Evolutionary conservation across 208 protist genomes (phyloP).

Genomic region (Leishmania arabica): DNA sequence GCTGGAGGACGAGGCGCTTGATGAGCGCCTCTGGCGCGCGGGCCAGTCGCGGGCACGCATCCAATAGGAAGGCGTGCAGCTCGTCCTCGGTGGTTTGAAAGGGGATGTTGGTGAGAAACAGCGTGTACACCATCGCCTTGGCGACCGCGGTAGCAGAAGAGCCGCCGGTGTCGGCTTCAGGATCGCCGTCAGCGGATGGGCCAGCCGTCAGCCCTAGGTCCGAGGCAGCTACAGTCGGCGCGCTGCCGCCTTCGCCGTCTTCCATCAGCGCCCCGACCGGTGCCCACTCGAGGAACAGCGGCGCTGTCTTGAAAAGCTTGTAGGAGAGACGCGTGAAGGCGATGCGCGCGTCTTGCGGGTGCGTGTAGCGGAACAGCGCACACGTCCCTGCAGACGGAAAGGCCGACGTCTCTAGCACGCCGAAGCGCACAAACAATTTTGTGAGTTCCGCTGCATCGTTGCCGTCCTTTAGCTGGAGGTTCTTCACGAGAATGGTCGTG

Average conservation of each 20-base stretch:
- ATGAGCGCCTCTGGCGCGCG: conserved; percentile 94
- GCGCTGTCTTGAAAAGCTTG: conserved; percentile 91
- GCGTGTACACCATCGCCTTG: conserved; percentile 47
- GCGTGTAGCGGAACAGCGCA: conserved; percentile 76
- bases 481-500: conserved; percentile 87
- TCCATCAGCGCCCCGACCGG: conserved; percentile 87
- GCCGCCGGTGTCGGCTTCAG: not conserved
- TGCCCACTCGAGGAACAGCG: conserved; percentile 98
- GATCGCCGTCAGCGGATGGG: not conserved
- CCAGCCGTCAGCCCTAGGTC: conserved; percentile 22
- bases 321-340: conserved; percentile 97
- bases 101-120: conserved; percentile 91
- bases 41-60: conserved; percentile 90
- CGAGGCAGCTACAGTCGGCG: not conserved
- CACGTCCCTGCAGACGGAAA: conserved; percentile 69
- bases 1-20: conserved; percentile 70
- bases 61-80: conserved; percentile 68
- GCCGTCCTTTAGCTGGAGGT: conserved; percentile 50
- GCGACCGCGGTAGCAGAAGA: conserved; percentile 8
- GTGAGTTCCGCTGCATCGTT: conserved; percentile 63
- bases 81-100: conserved; percentile 81
- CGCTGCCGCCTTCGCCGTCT: conserved; percentile 30
- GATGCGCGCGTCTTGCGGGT: conserved; percentile 83
- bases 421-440: conserved; percentile 73
- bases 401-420: conserved; percentile 67